phyloP scores from a whole-genome alignment of 2,329 filamentous ascomycete genomes.

The Calonectria leucothoes region DNA sequence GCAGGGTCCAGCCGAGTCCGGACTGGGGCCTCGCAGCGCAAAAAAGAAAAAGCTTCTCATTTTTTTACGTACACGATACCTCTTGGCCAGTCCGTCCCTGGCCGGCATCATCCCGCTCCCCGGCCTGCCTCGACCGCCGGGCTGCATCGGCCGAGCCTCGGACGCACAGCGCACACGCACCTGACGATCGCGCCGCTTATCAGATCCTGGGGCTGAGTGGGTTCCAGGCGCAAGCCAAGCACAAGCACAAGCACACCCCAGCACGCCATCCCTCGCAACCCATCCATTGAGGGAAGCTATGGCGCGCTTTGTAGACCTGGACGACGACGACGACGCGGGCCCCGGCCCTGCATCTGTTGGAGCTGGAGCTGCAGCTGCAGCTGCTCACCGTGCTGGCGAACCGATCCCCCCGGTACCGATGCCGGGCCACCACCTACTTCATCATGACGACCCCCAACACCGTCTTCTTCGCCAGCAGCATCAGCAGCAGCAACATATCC shows the following conservation, averaged over 20 bases:
- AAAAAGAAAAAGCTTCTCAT: background rate
- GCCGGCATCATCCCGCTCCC: slow-evolving; percentile 33
- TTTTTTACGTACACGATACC: slow-evolving; percentile 10
- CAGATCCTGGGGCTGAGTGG: slow-evolving; percentile 41
- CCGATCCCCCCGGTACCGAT: slow-evolving; percentile 36
- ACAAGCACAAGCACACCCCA: background rate
- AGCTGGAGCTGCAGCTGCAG: slow-evolving; percentile 24
- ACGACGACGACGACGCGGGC: slow-evolving; percentile 38
- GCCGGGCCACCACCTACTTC: slow-evolving; percentile 33
- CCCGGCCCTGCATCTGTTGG: slow-evolving; percentile 17
- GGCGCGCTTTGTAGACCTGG: slow-evolving; percentile 46
- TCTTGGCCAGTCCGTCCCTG: slow-evolving; percentile 9
- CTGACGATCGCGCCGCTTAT: slow-evolving; percentile 38
- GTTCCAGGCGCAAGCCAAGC: slow-evolving; percentile 2
- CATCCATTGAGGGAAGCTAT: slow-evolving; percentile 32
- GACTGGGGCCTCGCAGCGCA: slow-evolving; percentile 3
- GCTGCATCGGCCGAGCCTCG: slow-evolving; percentile 36
- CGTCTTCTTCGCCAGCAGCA: slow-evolving; percentile 25
- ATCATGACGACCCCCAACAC: slow-evolving; percentile 37
- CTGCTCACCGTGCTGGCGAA: slow-evolving; percentile 37
- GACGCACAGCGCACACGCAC: slow-evolving; percentile 24
- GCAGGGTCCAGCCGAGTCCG: background rate
- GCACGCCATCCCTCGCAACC: background rate
- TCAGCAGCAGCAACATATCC: slow-evolving; percentile 39
- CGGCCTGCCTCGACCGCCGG: slow-evolving; percentile 34